phyloP scores from a whole-genome alignment of 108 stramenopile species.

The Skeletonema marinoi region DNA sequence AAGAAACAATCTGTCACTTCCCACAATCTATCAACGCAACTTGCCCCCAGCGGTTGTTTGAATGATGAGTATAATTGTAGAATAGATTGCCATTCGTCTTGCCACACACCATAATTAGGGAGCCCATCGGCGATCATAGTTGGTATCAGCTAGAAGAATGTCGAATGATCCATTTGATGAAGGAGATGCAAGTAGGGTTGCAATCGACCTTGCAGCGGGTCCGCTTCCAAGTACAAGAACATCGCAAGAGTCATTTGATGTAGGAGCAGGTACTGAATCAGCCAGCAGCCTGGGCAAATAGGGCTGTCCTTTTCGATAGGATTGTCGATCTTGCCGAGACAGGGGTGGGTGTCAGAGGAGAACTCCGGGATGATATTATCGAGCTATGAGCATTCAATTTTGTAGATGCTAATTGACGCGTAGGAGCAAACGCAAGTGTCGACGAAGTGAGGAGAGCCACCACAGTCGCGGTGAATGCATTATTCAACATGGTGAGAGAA shows the following conservation, averaged over 20 bases:
- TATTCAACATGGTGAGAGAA: background rate
- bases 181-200: slow-evolving; percentile 61
- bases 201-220: slow-evolving; percentile 79
- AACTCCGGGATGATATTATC: background rate
- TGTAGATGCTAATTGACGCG: background rate
- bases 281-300: background rate
- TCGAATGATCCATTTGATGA: slow-evolving; percentile 33
- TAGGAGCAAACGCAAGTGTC: background rate
- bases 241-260: slow-evolving; percentile 67
- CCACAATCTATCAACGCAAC: slow-evolving; percentile 81
- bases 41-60: slow-evolving; percentile 15
- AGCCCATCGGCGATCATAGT: slow-evolving; percentile 77
- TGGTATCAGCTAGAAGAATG: slow-evolving; percentile 82
- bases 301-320: background rate
- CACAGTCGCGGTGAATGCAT: background rate
- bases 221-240: slow-evolving; percentile 82
- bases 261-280: background rate
- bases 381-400: background rate
- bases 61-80: slow-evolving; percentile 25
- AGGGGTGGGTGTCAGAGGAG: background rate
- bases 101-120: slow-evolving; percentile 96
- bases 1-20: slow-evolving; percentile 91
- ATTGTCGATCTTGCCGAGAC: background rate
- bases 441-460: background rate
- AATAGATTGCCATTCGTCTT: slow-evolving; percentile 92